A percentile compares a stretch with the other conserved stretches of the same genome.
These are phyloP conservation scores for Crithidia brevicula DNA, from an alignment of 208 protist species.

Conservation along the genomic window DNA sequence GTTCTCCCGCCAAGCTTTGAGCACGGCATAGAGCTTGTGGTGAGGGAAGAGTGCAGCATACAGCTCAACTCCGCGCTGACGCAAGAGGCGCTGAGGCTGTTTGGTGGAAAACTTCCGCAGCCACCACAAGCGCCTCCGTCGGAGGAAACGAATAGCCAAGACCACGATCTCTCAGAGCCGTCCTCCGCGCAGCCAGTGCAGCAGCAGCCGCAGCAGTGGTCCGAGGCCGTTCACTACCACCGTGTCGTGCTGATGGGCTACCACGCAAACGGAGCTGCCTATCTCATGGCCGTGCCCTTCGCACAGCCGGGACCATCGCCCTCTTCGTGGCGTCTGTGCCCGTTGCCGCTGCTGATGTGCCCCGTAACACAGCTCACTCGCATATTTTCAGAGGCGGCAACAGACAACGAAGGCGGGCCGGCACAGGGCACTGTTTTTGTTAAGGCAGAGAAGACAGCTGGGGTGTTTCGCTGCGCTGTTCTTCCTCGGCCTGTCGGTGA, in stretches of 20 bases:
- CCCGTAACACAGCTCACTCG: not conserved
- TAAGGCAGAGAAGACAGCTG: not conserved
- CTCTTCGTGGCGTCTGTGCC: conserved; percentile 23
- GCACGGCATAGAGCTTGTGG: conserved; percentile 16
- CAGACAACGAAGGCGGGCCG: not conserved
- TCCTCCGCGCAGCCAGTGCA: too few relatives aligned
- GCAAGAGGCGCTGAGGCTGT: conserved; percentile 16
- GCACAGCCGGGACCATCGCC: conserved; percentile 18
- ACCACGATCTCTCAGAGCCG: too few relatives aligned
- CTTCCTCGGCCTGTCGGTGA: not conserved
- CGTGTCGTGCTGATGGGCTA: conserved; percentile 54
- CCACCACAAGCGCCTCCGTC: conserved; percentile 12
- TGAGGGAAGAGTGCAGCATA: not conserved
- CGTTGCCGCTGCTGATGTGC: conserved; percentile 28
- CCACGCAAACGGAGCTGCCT: conserved; percentile 31
- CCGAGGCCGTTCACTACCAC: conserved; percentile 23
- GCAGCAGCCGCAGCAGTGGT: conserved; percentile 6
- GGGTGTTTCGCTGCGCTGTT: conserved; percentile 1
- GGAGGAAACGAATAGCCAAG: not conserved
- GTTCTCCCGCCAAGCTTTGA: not conserved
- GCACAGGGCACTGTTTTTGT: not conserved
- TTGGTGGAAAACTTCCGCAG: conserved; percentile 14
- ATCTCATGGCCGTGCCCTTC: conserved; percentile 30
- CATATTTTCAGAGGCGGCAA: not conserved
- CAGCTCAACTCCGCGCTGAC: conserved; percentile 7